Percentiles rank a stretch among this genome's conserved stretches.
Evolutionary conservation across 257 asterid genomes (phyloP).

Genomic region (Fraxinus quadrangulata): DNA sequence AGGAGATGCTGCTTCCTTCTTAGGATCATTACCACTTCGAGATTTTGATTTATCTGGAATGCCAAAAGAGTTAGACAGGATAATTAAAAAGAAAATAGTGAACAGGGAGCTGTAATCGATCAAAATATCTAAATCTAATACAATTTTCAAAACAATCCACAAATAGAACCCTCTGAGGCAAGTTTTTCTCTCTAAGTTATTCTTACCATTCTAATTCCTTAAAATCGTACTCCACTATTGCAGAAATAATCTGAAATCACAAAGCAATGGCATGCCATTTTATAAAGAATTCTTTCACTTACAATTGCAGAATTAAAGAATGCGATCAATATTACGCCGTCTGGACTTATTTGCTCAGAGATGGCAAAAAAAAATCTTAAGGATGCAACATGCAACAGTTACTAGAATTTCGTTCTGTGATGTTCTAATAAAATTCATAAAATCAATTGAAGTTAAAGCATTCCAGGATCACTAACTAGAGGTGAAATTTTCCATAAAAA

Average conservation of each 20-base stretch:
- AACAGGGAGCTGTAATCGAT: background rate
- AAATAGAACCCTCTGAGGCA: background rate
- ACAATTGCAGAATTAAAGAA: background rate
- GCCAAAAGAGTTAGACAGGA: background rate
- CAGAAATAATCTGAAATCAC: background rate
- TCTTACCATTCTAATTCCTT: background rate
- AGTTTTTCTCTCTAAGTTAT: background rate
- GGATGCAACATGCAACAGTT: conserved; percentile 4
- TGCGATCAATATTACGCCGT: background rate
- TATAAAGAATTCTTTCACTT: background rate
- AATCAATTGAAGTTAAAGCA: background rate
- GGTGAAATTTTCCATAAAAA: background rate
- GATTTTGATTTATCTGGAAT: conserved; percentile 63
- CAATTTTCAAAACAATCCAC: background rate
- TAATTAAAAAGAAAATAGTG: background rate
- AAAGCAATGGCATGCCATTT: background rate
- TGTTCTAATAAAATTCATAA: background rate
- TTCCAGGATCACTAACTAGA: conserved; percentile 1
- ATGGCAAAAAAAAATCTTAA: background rate
- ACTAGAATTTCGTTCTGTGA: conserved; percentile 24
- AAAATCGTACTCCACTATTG: background rate
- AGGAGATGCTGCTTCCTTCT: conserved; percentile 59
- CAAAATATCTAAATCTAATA: background rate
- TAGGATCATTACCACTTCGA: conserved; percentile 58
- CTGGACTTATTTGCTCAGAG: background rate